phyloP scores from a whole-genome alignment of 1,284 basidiomycete species.

The Cryptococcus maquisensis region DNA sequence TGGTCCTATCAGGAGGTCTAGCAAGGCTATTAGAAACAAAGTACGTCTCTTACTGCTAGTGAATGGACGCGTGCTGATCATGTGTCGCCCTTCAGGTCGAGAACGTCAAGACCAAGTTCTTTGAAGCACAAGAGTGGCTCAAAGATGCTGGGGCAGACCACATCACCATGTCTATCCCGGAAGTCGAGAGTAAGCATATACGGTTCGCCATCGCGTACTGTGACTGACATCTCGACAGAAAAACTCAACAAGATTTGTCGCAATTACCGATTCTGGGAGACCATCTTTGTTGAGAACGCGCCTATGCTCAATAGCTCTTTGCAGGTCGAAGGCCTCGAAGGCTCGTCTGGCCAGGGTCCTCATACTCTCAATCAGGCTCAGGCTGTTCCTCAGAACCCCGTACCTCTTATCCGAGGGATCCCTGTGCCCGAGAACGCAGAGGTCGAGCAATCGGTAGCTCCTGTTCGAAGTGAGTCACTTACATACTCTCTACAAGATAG shows the following conservation, averaged over 20 bases:
- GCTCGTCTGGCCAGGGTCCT: background rate
- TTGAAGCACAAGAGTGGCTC: slow-evolving; percentile 3
- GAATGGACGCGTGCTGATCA: background rate
- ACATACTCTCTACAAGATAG: background rate
- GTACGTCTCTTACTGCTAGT: background rate
- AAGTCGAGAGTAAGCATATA: background rate
- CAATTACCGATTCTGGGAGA: slow-evolving; percentile 4
- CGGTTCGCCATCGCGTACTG: background rate
- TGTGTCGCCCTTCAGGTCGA: background rate
- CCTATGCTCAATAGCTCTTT: too few relatives aligned
- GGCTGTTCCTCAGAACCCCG: background rate
- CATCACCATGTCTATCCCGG: background rate
- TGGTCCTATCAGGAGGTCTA: slow-evolving; percentile 1
- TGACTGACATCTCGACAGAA: background rate
- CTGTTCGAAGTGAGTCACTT: background rate
- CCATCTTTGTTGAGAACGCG: slow-evolving; percentile 1
- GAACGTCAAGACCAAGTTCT: slow-evolving; percentile 1
- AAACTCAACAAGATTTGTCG: slow-evolving; percentile 2
- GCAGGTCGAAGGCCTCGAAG: background rate
- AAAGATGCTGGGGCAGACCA: background rate
- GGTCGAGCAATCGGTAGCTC: background rate
- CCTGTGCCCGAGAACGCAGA: background rate
- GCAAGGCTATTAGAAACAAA: slow-evolving; percentile 1
- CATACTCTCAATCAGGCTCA: background rate
- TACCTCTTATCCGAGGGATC: background rate